phyloP scores from a whole-genome alignment of 768 basidiomycete species.

The Megacollybia marginata region DNA sequence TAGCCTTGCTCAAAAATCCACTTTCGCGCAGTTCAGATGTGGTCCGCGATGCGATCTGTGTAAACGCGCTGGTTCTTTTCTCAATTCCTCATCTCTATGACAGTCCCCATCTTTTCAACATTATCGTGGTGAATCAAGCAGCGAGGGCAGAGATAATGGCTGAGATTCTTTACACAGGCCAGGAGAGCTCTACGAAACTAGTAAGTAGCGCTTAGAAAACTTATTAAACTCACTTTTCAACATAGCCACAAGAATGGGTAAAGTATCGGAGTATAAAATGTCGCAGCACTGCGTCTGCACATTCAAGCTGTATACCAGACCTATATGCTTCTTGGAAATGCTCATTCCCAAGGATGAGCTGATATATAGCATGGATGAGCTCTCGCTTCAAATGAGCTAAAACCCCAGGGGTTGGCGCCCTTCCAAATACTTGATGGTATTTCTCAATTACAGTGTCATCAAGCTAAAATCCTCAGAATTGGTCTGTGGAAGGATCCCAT shows the following conservation, averaged over 20 bases:
- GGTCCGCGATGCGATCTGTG: not conserved
- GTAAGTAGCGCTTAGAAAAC: not conserved
- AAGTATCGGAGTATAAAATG: slow-evolving; percentile 23
- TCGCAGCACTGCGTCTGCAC: slow-evolving; percentile 21
- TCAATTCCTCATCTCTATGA: slow-evolving; percentile 5
- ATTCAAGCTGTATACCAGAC: slow-evolving; percentile 23
- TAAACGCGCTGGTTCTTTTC: slow-evolving; percentile 6
- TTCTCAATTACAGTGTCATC: slow-evolving; percentile 16
- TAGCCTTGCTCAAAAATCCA: slow-evolving; percentile 15
- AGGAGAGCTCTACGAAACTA: slow-evolving; percentile 13
- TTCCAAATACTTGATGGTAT: slow-evolving; percentile 7
- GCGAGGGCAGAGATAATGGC: slow-evolving; percentile 21
- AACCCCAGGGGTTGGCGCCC: slow-evolving; percentile 4
- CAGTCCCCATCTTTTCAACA: slow-evolving; percentile 20
- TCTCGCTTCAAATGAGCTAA: slow-evolving; percentile 26
- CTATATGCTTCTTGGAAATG: slow-evolving; percentile 18
- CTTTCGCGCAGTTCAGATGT: slow-evolving; percentile 11
- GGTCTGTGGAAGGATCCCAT: not conserved
- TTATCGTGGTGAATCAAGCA: slow-evolving; percentile 15
- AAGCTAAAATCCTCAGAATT: slow-evolving; percentile 12
- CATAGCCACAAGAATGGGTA: slow-evolving; percentile 28
- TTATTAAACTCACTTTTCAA: slow-evolving; percentile 21
- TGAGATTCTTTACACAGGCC: slow-evolving; percentile 15
- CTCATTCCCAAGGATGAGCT: slow-evolving; percentile 13
- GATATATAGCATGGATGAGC: slow-evolving; percentile 26